Evolutionary conservation across 306 rosid species (phyloP), one percentile per base, ranked within the genome.

Genomic region (Prunus kanzakura): DNA sequence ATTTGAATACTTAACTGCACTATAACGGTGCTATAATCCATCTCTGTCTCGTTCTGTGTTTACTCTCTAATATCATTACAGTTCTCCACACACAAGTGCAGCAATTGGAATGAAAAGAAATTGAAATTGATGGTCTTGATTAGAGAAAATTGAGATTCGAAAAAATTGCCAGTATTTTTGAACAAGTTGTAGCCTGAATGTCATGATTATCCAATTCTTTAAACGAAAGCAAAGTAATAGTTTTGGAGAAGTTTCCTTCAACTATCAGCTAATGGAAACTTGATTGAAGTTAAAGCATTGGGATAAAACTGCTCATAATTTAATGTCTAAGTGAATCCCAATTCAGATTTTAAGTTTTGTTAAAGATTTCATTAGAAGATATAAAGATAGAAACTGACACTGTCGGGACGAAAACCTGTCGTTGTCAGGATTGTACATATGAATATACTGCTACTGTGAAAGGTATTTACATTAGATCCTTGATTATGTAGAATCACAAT

Each of bases 251-350:
- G 61, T 69, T 71, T 19, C 35, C 27, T 56, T 56, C 4, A 20
- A 22, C 71, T 67, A 67, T 67, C 1, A 45, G 5, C 13, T 14
- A 25, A 69, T 69, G 45, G 45, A n/a, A 47, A 67, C 13, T 19
- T 46, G 73, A 2, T 50, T 47, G 41, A 25, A 30, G 13, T 56
- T 18, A 56, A 56, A 20, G 57, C 12, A 2, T 56, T 56, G 61
- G 61, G 29, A 18, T 16, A n/a, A 52, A 56, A n/a, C 9, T 56
- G 20, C 4, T 4, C 12, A 6, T 32, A 49, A 49, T 25, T n/a
- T 50, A 69, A 77, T 38, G 43, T 38, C 41, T 27, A 30, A 41
- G 56, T 58, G 54, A 22, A 47, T 51, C 85, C 19, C 56, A 45
- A 11, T 51, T 20, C 43, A n/a, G 2, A 6, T 38, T 38, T 38